These are phyloP conservation scores for Gyromitra esculenta DNA, from an alignment of 2,329 filamentous ascomycete species.

Conservation along the genomic window DNA sequence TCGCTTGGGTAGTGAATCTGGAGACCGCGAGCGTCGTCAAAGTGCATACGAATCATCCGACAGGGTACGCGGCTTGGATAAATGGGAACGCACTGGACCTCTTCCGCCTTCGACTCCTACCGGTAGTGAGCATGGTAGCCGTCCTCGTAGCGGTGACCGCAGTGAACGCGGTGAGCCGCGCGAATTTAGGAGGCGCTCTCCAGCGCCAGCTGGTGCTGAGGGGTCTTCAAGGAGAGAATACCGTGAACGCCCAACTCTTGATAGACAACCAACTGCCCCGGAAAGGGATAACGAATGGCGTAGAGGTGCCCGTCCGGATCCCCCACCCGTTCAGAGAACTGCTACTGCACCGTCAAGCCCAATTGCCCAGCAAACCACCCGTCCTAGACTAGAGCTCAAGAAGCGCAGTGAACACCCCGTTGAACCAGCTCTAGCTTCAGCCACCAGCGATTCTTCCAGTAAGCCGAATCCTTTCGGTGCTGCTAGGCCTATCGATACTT, in stretches of 20 bases:
- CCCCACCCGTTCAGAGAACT: constrained; percentile 69
- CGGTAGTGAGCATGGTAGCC: constrained; percentile 67
- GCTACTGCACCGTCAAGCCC: constrained; percentile 63
- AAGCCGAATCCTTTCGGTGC: constrained; percentile 95
- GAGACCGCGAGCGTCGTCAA: constrained; percentile 71
- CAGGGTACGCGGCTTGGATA: constrained; percentile 80
- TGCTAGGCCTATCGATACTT: constrained; percentile 92
- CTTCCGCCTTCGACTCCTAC: constrained; percentile 70
- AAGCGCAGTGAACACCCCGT: constrained; percentile 79
- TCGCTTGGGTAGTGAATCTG: constrained; percentile 61
- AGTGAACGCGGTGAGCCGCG: constrained; percentile 41
- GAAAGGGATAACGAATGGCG: constrained; percentile 96
- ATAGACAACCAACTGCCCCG: constrained; percentile 82
- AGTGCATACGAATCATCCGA: constrained; percentile 76
- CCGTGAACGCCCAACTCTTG: constrained; percentile 70
- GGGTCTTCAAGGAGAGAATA: constrained; percentile 75
- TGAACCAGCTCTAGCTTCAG: constrained; percentile 66
- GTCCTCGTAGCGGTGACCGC: constrained; percentile 66
- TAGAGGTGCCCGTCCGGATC: constrained; percentile 86
- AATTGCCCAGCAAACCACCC: constrained; percentile 68
- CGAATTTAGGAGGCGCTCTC: constrained; percentile 59
- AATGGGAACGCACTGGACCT: constrained; percentile 95
- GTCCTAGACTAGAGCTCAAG: constrained; percentile 85
- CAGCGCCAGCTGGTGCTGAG: constrained; percentile 64
- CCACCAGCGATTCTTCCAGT: constrained; percentile 67